A percentile compares a stretch with the other conserved stretches of the same genome.
These are phyloP conservation scores for Podosphaera aphanis DNA, from an alignment of 2,329 filamentous ascomycete species.

Conservation along the genomic window DNA sequence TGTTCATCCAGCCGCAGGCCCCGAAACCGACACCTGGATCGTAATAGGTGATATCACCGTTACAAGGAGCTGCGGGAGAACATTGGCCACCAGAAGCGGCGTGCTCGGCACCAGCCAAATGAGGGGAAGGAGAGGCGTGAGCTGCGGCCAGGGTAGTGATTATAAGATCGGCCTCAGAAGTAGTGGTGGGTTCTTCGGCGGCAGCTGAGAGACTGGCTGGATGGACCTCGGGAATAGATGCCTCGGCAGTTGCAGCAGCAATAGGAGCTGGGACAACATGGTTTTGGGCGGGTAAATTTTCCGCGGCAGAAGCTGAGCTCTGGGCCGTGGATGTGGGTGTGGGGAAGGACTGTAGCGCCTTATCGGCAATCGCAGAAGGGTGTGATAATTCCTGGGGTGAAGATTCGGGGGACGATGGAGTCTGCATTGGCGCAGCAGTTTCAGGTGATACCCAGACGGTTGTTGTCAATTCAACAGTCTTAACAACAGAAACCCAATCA, in stretches of 20 bases:
- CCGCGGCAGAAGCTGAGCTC: not conserved
- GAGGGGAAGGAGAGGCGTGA: not conserved
- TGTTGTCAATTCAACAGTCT: constrained; percentile 19
- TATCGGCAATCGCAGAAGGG: not conserved
- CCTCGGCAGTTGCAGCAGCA: not conserved
- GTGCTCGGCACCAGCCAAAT: constrained; percentile 7
- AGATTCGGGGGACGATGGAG: not conserved
- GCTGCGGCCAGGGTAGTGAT: not conserved
- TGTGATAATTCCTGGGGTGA: not conserved
- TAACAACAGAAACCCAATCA: constrained; percentile 22
- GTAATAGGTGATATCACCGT: constrained; percentile 56
- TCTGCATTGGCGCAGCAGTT: constrained; percentile 4
- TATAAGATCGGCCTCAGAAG: not conserved
- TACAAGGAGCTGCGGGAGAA: constrained; percentile 18
- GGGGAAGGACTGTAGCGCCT: not conserved
- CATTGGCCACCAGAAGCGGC: constrained; percentile 10
- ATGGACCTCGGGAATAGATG: not conserved
- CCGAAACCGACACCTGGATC: constrained; percentile 38
- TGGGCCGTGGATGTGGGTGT: not conserved
- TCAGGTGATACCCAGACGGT: constrained; percentile 21
- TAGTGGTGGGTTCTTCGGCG: not conserved
- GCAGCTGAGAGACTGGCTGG: not conserved
- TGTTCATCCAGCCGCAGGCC: constrained; percentile 41
- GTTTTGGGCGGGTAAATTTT: constrained; percentile 2
- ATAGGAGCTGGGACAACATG: constrained; percentile 5